phyloP scores from a whole-genome alignment of 2,329 filamentous ascomycete species.

The Shiraia bambusicola region DNA sequence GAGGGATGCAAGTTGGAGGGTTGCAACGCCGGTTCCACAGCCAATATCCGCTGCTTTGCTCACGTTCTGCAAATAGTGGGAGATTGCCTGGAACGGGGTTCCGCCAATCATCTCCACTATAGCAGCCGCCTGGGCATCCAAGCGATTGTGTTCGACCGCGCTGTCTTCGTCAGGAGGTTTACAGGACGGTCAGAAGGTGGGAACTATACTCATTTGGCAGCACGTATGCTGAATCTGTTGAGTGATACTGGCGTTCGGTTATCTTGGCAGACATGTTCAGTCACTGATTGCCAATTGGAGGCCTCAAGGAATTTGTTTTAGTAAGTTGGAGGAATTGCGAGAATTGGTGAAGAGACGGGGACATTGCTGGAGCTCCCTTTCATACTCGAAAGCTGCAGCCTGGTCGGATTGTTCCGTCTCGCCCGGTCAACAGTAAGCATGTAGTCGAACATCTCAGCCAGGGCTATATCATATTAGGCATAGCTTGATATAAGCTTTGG shows the following conservation, averaged over 20 bases:
- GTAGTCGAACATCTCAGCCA: too few relatives aligned
- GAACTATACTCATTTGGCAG: slow-evolving; percentile 24
- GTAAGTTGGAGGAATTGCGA: too few relatives aligned
- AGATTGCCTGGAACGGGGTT: slow-evolving; percentile 12
- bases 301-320: too few relatives aligned
- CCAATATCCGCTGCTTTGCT: slow-evolving; percentile 18
- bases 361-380: too few relatives aligned
- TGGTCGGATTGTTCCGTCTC: too few relatives aligned
- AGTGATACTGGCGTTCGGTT: slow-evolving; percentile 10
- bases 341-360: too few relatives aligned
- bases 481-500: too few relatives aligned
- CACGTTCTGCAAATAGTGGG: slow-evolving; percentile 6
- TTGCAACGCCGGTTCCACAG: slow-evolving; percentile 19
- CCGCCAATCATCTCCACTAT: slow-evolving; percentile 13
- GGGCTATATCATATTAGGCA: too few relatives aligned
- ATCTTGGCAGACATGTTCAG: too few relatives aligned
- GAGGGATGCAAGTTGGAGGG: slow-evolving; percentile 11
- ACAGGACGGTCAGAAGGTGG: neutral
- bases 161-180: slow-evolving; percentile 2
- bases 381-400: too few relatives aligned
- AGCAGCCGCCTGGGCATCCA: slow-evolving; percentile 18
- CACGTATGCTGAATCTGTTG: slow-evolving; percentile 16
- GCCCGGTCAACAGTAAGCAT: too few relatives aligned
- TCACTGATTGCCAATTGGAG: too few relatives aligned
- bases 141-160: slow-evolving; percentile 21